phyloP scores from a whole-genome alignment of 352 stramenopile genomes.

The Hyaloperonospora brassicae region DNA sequence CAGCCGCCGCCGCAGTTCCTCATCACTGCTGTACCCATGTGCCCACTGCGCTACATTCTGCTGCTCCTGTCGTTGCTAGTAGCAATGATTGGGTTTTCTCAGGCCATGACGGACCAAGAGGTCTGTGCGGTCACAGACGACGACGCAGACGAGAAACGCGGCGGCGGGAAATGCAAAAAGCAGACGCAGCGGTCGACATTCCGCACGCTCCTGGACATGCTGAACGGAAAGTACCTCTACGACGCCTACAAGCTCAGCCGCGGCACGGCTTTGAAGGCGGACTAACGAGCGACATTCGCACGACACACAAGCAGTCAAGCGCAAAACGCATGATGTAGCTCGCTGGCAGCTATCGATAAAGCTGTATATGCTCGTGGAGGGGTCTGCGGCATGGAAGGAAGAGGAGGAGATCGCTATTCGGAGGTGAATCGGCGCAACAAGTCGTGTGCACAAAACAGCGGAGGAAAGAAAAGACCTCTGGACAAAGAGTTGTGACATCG shows the following conservation, averaged over 20 bases:
- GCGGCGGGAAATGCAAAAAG: conserved; percentile 21
- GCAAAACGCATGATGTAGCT: too few relatives aligned
- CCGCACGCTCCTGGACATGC: conserved; percentile 79
- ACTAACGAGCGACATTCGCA: conserved; percentile 12
- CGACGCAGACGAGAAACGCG: conserved; percentile 49
- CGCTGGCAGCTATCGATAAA: too few relatives aligned
- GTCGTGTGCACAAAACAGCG: too few relatives aligned
- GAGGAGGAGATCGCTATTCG: too few relatives aligned
- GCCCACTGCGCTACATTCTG: conserved; percentile 80
- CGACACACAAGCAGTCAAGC: too few relatives aligned
- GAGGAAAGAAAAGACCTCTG: too few relatives aligned
- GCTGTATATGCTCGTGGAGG: too few relatives aligned
- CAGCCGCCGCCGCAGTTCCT: too few relatives aligned
- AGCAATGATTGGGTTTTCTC: conserved; percentile 74
- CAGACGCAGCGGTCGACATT: conserved; percentile 40
- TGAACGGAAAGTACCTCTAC: conserved; percentile 85
- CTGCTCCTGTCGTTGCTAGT: conserved; percentile 77
- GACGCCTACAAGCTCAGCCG: conserved; percentile 68
- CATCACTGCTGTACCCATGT: conserved; percentile 32
- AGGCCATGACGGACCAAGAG: conserved; percentile 70
- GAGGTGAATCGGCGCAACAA: too few relatives aligned
- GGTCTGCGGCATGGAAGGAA: too few relatives aligned
- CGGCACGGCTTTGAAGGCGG: conserved; percentile 41
- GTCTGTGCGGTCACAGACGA: conserved; percentile 45
- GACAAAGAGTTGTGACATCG: too few relatives aligned